Evolutionary conservation across 148 eudicot genomes (phyloP).

Genomic region (Spergularia bocconei): DNA sequence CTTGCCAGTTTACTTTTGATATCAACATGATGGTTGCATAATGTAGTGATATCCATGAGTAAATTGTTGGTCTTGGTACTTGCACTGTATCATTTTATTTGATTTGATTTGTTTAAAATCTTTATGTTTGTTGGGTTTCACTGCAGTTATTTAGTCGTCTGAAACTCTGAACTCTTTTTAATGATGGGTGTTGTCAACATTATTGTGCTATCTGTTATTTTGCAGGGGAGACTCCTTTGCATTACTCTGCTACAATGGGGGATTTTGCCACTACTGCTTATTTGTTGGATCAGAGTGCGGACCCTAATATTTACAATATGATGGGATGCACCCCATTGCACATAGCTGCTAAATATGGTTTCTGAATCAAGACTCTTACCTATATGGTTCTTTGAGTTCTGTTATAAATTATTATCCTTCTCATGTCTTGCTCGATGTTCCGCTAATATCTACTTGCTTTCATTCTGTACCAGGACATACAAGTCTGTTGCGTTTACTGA

Average conservation of each 20-base stretch:
- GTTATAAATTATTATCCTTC: background rate
- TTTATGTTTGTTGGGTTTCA: too few species aligned
- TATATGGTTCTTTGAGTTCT: too few species aligned
- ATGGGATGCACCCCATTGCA: slow-evolving; percentile 15
- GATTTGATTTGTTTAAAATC: too few species aligned
- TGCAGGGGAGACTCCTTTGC: slow-evolving; percentile 21
- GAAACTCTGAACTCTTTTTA: too few species aligned
- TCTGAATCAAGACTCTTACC: background rate
- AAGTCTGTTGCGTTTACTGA: background rate
- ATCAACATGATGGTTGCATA: too few species aligned
- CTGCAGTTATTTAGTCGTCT: background rate
- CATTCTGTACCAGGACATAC: background rate
- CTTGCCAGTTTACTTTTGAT: too few species aligned
- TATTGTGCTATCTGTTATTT: background rate
- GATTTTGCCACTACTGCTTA: slow-evolving; percentile 18
- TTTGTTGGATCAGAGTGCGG: slow-evolving; percentile 21
- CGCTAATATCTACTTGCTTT: background rate
- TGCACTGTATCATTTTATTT: too few species aligned
- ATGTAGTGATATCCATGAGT: too few species aligned
- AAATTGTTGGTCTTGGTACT: too few species aligned
- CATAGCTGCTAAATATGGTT: slow-evolving; percentile 20
- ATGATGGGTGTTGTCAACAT: background rate
- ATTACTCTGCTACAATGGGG: slow-evolving; percentile 3
- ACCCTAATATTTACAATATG: background rate
- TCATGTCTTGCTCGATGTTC: background rate